These are phyloP conservation scores for Boeremia exigua DNA, from an alignment of 2,329 filamentous ascomycete genomes.

Conservation along the genomic window DNA sequence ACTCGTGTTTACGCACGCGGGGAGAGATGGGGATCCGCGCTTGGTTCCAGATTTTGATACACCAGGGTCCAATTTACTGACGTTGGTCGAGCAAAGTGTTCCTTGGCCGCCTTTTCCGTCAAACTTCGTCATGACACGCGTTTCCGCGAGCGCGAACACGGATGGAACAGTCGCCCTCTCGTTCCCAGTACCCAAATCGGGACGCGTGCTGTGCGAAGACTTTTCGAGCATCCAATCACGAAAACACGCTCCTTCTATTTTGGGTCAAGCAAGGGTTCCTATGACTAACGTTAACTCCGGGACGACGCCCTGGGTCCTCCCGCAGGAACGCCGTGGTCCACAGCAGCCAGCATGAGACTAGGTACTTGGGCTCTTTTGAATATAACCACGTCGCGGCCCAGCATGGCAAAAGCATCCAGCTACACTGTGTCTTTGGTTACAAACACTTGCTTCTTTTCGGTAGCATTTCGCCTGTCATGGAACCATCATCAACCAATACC, in stretches of 20 bases:
- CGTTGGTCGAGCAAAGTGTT: conserved; percentile 8
- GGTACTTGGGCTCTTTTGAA: neutral
- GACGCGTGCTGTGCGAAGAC: neutral
- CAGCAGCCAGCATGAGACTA: neutral
- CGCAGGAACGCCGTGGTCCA: conserved; percentile 1
- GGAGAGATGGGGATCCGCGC: conserved; percentile 9
- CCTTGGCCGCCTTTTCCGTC: conserved; percentile 12
- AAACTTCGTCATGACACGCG: conserved; percentile 13
- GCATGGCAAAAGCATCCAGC: neutral
- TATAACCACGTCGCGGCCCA: conserved; percentile 6
- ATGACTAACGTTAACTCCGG: conserved; percentile 15
- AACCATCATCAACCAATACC: conserved; percentile 22
- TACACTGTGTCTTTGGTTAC: neutral
- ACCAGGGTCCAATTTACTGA: conserved; percentile 11
- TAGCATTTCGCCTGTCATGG: conserved; percentile 22
- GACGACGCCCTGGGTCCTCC: neutral
- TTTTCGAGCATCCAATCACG: neutral
- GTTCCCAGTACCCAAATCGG: conserved; percentile 9
- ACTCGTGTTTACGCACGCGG: neutral
- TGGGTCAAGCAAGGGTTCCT: conserved; percentile 3
- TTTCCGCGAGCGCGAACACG: neutral
- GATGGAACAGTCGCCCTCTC: conserved; percentile 5
- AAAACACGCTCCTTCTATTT: conserved; percentile 12
- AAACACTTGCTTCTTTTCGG: neutral
- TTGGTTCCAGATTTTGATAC: conserved; percentile 9